These are phyloP conservation scores for Entomortierella lignicola DNA, from an alignment of 192 early-diverging fungal species.

Conservation along the genomic window DNA sequence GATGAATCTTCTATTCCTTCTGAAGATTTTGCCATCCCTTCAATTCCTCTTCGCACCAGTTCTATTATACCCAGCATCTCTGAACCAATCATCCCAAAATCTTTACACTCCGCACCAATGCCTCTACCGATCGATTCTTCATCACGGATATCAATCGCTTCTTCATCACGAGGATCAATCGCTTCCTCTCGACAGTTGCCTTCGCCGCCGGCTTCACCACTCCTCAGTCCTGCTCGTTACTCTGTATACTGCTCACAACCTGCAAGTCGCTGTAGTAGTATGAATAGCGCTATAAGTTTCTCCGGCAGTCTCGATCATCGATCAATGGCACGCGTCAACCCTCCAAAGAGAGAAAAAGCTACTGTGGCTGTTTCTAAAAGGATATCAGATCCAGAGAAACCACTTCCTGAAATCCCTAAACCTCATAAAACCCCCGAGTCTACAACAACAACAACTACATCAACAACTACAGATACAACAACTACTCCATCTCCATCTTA, in stretches of 20 bases:
- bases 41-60: conserved; percentile 19
- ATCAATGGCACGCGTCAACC: conserved; percentile 19
- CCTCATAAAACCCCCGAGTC: background rate
- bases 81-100: background rate
- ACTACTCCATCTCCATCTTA: too few species aligned
- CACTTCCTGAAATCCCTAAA: background rate
- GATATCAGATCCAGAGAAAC: background rate
- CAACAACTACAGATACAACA: too few species aligned
- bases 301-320: conserved; percentile 29
- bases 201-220: background rate
- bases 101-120: too few species aligned
- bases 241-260: background rate
- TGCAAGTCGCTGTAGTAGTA: conserved; percentile 22
- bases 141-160: background rate
- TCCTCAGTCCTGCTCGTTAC: background rate
- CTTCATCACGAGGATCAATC: background rate
- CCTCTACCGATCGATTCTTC: too few species aligned
- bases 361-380: background rate
- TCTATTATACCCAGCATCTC: conserved; percentile 18
- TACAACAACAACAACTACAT: too few species aligned
- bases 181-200: background rate
- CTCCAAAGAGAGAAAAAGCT: background rate
- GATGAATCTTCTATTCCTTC: too few species aligned
- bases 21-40: background rate
- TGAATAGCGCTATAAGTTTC: conserved; percentile 16